Conservation (phyloP, 768 basidiomycete genomes). For the Psilocybe subaeruginosa region DNA sequence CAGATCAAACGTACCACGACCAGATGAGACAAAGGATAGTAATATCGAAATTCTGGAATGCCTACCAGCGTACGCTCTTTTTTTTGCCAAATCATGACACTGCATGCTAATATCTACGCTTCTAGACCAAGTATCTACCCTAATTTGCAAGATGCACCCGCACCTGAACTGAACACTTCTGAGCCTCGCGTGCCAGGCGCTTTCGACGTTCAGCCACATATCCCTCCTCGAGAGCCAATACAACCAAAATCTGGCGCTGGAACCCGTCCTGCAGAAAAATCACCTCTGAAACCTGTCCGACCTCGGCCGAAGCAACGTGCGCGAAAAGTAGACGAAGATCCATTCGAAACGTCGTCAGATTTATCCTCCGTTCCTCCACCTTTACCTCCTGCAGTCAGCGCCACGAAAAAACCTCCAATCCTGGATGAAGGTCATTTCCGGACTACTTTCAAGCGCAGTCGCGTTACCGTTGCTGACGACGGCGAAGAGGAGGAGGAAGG, state of each 20-base stretch:
- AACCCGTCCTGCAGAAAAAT: neutral
- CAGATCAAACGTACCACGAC: neutral
- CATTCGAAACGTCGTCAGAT: slow-evolving; percentile 14
- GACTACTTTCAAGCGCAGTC: slow-evolving; percentile 23
- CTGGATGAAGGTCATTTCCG: slow-evolving; percentile 34
- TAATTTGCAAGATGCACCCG: neutral
- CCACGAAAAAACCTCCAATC: slow-evolving; percentile 16
- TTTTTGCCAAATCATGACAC: neutral
- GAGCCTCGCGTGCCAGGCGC: slow-evolving; percentile 1
- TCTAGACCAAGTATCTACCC: neutral
- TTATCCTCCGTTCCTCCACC: slow-evolving; percentile 6
- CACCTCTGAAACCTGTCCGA: neutral
- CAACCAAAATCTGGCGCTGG: slow-evolving; percentile 4
- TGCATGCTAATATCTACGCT: neutral
- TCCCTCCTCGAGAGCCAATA: slow-evolving; percentile 10
- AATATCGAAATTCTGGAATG: neutral
- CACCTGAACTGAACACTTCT: neutral
- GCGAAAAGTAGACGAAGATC: slow-evolving; percentile 13
- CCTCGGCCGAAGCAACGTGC: slow-evolving; percentile 8
- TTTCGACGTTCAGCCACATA: neutral
- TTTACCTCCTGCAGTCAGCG: slow-evolving; percentile 1
- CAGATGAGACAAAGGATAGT: neutral
- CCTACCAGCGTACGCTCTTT: neutral
- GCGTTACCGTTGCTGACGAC: slow-evolving; percentile 12
- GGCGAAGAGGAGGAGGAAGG: slow-evolving; percentile 12